Evolutionary conservation across 2,329 filamentous ascomycete genomes (phyloP), one percentile per base, ranked within the genome.

Genomic region (Coniella vitis): DNA sequence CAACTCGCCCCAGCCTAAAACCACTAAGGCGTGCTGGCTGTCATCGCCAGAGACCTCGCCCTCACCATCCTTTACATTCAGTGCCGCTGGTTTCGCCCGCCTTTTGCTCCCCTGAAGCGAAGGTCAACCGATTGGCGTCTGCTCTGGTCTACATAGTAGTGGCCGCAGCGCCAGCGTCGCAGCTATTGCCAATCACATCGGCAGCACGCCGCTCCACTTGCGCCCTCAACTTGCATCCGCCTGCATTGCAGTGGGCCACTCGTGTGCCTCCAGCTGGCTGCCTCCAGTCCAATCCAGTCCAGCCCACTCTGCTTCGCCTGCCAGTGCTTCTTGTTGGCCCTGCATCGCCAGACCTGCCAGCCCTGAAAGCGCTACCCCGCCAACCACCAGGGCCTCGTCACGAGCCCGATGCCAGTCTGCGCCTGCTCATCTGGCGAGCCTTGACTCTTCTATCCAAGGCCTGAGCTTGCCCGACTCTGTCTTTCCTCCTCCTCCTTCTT

Each of bases 201-300:
- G 22, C 19, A 34, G 29, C 37, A 16, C 22, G 17, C 16, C 50
- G 41, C 50, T 37, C 50, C 50, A 45, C 50, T 38, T 39, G 25
- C 25, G 25, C 25, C n/a, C 12, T 39, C 4, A 14, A n/a, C 20
- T 21, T 21, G 37, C 38, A 44, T 47, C 45, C 47, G 47, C 42
- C 47, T 43, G 22, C 36, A 44, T 50, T 40, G 47, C 44, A 53
- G 44, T 38, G 39, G 47, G 34, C 51, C 51, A 53, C 35, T 53
- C 45, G 47, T 39, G 51, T 53, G 51, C 49, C 46, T 47, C 51
- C 51, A 53, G 47, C 51, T 53, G 51, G 48, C 51, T 47, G 40
- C 36, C 51, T 50, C 31, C 38, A 20, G 5, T 5, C 25, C 25
- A 29, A 10, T 29, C 25, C 25, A 29, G 25, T 29, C 25, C n/a